phyloP scores from a whole-genome alignment of 805 yeast genomes.

The Saccharomyces kudriavzevii region DNA sequence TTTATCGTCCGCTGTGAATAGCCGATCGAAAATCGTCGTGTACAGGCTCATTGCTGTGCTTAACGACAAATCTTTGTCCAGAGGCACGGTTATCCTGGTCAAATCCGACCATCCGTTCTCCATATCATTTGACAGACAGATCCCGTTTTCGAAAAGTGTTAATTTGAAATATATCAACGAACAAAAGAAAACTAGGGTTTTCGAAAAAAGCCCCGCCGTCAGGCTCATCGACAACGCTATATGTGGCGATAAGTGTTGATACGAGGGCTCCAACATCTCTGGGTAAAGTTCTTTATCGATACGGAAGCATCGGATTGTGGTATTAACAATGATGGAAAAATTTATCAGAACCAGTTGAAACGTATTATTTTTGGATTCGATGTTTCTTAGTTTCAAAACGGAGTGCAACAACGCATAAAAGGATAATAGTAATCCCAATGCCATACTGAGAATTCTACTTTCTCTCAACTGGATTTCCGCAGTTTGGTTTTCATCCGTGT shows the following conservation, averaged over 20 bases:
- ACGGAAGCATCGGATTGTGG: background rate
- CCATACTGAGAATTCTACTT: slow-evolving; percentile 3
- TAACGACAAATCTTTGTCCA: slow-evolving; percentile 5
- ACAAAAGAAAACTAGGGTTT: background rate
- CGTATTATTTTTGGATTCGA: background rate
- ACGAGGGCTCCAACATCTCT: background rate
- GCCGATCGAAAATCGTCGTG: slow-evolving; percentile 7
- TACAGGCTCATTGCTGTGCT: slow-evolving; percentile 8
- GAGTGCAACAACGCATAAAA: slow-evolving; percentile 2
- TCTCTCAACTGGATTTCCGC: background rate
- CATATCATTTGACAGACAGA: slow-evolving; percentile 4
- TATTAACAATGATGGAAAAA: background rate
- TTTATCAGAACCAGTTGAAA: background rate
- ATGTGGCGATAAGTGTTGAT: background rate
- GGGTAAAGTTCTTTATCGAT: background rate
- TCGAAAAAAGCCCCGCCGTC: background rate
- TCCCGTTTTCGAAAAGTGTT: slow-evolving; percentile 8
- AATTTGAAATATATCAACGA: slow-evolving; percentile 6
- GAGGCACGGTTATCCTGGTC: slow-evolving; percentile 4
- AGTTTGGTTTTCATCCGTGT: slow-evolving; percentile 4
- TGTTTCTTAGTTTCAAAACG: background rate
- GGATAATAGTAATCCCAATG: slow-evolving; percentile 4
- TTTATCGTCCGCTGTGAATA: slow-evolving; percentile 2
- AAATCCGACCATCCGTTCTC: slow-evolving; percentile 10
- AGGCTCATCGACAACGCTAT: background rate